A percentile compares a stretch with the other conserved stretches of the same genome.
These are phyloP conservation scores for Wickerhamomyces canadensis DNA, from an alignment of 805 yeast species.

Conservation along the genomic window DNA sequence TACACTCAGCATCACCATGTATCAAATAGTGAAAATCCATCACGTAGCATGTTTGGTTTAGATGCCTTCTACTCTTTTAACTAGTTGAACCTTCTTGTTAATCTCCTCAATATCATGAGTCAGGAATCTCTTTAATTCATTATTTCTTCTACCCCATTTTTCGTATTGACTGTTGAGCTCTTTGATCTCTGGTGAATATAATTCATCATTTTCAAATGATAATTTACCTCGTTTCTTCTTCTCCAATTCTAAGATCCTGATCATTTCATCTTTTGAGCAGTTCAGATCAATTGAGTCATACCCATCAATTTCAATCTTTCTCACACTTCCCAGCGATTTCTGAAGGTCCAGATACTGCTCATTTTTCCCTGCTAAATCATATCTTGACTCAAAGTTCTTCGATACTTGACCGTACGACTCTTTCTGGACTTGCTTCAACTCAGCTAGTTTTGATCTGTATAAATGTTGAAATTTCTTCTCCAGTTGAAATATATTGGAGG, in stretches of 20 bases:
- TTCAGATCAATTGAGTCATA: conserved; percentile 6
- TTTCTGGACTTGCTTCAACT: conserved; percentile 2
- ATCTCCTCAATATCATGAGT: conserved; percentile 15
- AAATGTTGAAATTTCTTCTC: conserved; percentile 12
- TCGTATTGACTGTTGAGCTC: conserved; percentile 12
- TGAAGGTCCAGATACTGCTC: conserved; percentile 10
- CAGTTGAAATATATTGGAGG: conserved; percentile 4
- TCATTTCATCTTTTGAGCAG: conserved; percentile 15
- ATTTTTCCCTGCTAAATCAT: conserved; percentile 12
- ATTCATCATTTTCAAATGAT: conserved; percentile 13
- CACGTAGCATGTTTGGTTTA: too few species aligned
- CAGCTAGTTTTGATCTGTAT: conserved; percentile 6
- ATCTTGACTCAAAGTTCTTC: conserved; percentile 11
- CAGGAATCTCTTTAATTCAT: conserved; percentile 19
- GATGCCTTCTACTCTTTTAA: conserved; percentile 3
- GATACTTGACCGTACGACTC: conserved; percentile 11
- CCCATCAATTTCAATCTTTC: conserved; percentile 12
- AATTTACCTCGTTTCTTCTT: conserved; percentile 15
- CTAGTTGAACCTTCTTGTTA: conserved; percentile 12
- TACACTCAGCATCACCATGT: too few species aligned
- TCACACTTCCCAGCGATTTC: conserved; percentile 9
- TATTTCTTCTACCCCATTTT: conserved; percentile 18
- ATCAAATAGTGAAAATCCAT: too few species aligned
- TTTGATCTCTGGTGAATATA: conserved; percentile 15
- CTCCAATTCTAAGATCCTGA: conserved; percentile 15